Evolutionary conservation across 345 rosid genomes (phyloP).

Genomic region (Populus ilicifolia): DNA sequence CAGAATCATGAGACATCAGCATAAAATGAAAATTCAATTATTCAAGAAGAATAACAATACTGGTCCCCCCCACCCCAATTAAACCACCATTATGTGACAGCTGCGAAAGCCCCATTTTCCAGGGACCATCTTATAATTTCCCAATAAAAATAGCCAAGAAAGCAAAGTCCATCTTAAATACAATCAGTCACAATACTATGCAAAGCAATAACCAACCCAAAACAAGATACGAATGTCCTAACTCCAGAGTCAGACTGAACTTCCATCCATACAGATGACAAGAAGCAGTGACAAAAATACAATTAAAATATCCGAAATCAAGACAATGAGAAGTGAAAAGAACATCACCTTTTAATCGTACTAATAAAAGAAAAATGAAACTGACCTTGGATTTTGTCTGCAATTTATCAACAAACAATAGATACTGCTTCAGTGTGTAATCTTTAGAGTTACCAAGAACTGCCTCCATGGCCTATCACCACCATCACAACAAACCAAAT

Average conservation of each 20-base stretch:
- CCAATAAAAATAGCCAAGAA: neutral
- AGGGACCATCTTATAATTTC: conserved; percentile 5
- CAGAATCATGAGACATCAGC: conserved; percentile 4
- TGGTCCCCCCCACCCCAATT: neutral
- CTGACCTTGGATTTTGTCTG: conserved; percentile 59
- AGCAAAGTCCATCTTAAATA: neutral
- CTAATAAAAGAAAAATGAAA: conserved; percentile 10
- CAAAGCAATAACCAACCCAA: neutral
- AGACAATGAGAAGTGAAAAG: too few relatives aligned
- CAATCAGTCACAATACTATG: neutral
- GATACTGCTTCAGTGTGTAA: conserved; percentile 69
- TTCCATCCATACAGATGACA: too few relatives aligned
- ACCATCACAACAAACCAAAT: neutral
- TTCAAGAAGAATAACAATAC: neutral
- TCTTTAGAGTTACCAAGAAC: conserved; percentile 69
- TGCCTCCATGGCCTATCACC: conserved; percentile 64
- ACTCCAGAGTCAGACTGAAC: neutral
- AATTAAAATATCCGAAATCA: neutral
- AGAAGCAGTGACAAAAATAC: neutral
- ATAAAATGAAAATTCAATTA: conserved; percentile 1
- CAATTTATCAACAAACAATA: conserved; percentile 48
- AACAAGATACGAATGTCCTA: neutral
- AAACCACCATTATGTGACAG: neutral
- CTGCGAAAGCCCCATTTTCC: neutral
- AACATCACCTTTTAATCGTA: too few relatives aligned